These are phyloP conservation scores for Rhizoclosmatium sp. DNA, from an alignment of 192 early-diverging fungal genomes.

Conservation along the genomic window DNA sequence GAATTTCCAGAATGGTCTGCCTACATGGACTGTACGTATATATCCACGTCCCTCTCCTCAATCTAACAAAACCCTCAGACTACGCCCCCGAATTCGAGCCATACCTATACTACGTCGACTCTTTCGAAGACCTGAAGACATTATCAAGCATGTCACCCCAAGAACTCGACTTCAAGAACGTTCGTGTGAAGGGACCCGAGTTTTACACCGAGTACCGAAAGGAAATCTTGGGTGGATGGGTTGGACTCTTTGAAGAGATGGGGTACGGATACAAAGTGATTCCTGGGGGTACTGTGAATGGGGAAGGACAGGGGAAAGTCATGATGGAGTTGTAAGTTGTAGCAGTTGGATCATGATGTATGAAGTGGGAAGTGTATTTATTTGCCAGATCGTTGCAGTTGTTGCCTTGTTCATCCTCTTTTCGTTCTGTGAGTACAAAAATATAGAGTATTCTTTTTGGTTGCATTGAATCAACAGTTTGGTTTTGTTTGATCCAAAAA, in stretches of 20 bases:
- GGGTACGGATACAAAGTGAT: constrained; percentile 12
- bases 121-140: background rate
- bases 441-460: too few species aligned
- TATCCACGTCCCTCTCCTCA: too few species aligned
- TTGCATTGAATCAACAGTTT: too few species aligned
- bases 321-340: background rate
- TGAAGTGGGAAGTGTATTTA: too few species aligned
- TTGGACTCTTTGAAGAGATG: constrained; percentile 24
- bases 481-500: too few species aligned
- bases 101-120: constrained; percentile 27
- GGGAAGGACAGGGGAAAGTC: too few species aligned
- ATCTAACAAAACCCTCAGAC: background rate
- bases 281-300: too few species aligned
- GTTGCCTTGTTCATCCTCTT: too few species aligned
- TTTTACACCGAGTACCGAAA: constrained; percentile 20
- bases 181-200: background rate
- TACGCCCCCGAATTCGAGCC: constrained; percentile 28
- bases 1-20: constrained; percentile 21
- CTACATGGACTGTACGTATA: constrained; percentile 19
- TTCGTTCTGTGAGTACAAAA: too few species aligned
- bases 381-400: too few species aligned
- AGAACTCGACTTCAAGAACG: constrained; percentile 21
- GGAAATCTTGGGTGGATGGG: constrained; percentile 17
- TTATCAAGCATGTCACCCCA: background rate
- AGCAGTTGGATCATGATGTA: too few species aligned